A percentile compares a stretch with the other conserved stretches of the same genome.
Evolutionary conservation across 352 stramenopile genomes (phyloP).

Genomic region (Phytopythium mirpurense): DNA sequence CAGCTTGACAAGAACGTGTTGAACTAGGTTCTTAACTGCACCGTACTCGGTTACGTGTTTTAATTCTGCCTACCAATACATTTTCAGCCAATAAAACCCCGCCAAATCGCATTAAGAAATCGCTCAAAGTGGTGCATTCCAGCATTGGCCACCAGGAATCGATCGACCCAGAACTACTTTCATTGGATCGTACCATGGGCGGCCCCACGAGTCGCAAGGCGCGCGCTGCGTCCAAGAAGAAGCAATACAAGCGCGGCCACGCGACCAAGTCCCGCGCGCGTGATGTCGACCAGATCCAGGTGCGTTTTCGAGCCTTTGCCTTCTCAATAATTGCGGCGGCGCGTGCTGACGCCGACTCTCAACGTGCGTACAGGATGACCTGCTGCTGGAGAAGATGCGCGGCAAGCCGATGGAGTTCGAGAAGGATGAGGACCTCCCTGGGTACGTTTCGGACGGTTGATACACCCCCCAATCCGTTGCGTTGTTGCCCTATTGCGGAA

Average conservation of each 20-base stretch:
- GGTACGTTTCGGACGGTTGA: conserved; percentile 24
- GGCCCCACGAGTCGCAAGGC: conserved; percentile 54
- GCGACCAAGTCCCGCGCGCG: conserved; percentile 74
- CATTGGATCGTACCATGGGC: conserved; percentile 12
- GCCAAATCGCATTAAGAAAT: too few relatives aligned
- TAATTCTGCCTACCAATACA: neutral
- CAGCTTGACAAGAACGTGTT: too few relatives aligned
- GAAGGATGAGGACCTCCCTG: conserved; percentile 80
- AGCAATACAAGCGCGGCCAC: conserved; percentile 82
- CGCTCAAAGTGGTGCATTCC: too few relatives aligned
- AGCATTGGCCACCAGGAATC: conserved; percentile 10
- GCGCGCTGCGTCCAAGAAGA: conserved; percentile 79
- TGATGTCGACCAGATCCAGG: conserved; percentile 86
- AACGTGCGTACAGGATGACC: conserved; percentile 43
- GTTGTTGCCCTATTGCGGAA: too few relatives aligned
- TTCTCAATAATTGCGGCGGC: too few relatives aligned
- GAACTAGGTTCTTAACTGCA: neutral
- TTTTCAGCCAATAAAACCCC: neutral
- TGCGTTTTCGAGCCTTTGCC: conserved; percentile 5
- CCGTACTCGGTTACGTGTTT: neutral
- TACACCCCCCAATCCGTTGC: neutral
- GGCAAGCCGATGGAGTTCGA: conserved; percentile 67
- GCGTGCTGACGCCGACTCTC: neutral
- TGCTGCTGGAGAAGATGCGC: conserved; percentile 50
- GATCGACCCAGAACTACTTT: neutral